Evolutionary conservation across 345 rosid genomes (phyloP), one percentile per base, ranked within the genome.

Genomic region (Mallotus nudiflorus): DNA sequence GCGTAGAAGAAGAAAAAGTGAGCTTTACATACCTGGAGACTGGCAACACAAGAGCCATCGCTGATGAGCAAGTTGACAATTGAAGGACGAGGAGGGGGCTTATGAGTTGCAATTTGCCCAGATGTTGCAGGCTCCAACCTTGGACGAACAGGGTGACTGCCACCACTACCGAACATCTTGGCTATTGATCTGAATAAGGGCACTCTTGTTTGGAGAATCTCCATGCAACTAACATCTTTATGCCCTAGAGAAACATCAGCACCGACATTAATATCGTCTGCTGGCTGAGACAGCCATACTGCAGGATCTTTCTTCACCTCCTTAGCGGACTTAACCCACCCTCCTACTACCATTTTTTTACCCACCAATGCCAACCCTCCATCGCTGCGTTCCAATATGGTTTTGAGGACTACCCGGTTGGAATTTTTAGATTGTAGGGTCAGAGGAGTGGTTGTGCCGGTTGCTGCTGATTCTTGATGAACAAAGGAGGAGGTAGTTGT

Each of bases 301-400:
- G 66, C 45, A 20, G 78, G 73, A 27, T 88, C 89, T 67, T 74
- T 84, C 73, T 50, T 82, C 67, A 80, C 77, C 15, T 91, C 93
- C 70, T 73, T 88, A 45, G 84, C 86, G 76, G 93, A 78, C 84
- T 83, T 91, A 11, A 94, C 92, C 98, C 98, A 91, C n/a, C 98
- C 98, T 3, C 98, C 98, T 31, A 91, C 57, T 61, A 89, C 88
- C 29, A 89, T 65, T 22, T 78, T 85, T 70, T 86, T 52, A 1
- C 91, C 92, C 3, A 61, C 49, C 19, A 87, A 59, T 13, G 84
- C 81, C 9, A 59, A 29, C 20, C 87, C 92, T 24, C 84, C 81
- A 62, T 89, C 91, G 10, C 63, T 70, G 1, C 83, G 67, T 37
- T 81, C 81, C 53, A 88, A 55, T 25, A 93, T 75, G 59, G 83